A percentile compares a stretch with the other conserved stretches of the same genome.
phyloP scores from a whole-genome alignment of 768 basidiomycete genomes.

The Termitomyces heimii region DNA sequence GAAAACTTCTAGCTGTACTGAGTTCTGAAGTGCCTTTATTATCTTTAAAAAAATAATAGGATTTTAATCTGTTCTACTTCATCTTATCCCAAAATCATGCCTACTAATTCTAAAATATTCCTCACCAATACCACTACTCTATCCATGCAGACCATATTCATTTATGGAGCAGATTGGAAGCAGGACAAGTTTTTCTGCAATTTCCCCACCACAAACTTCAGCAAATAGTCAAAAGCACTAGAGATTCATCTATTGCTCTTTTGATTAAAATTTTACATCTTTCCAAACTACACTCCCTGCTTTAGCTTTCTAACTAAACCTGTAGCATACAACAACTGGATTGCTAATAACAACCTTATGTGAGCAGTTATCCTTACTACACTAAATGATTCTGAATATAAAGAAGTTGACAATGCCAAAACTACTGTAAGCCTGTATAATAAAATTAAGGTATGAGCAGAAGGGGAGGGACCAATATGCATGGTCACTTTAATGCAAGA shows the following conservation, averaged over 20 bases:
- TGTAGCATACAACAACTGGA: neutral
- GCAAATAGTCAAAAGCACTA: neutral
- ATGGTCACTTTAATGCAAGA: neutral
- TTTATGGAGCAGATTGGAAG: neutral
- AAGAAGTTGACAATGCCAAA: neutral
- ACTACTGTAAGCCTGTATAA: neutral
- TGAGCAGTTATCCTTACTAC: neutral
- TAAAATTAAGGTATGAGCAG: neutral
- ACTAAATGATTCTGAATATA: neutral
- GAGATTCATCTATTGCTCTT: neutral
- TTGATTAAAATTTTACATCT: neutral
- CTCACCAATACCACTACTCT: too few species aligned
- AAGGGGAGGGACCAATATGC: neutral
- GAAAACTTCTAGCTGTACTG: too few species aligned
- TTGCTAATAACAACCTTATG: neutral
- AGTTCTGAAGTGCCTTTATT: too few species aligned
- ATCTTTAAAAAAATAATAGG: too few species aligned
- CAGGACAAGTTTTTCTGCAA: neutral
- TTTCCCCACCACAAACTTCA: neutral
- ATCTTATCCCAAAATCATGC: too few species aligned
- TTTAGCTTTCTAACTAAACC: neutral
- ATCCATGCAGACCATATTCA: neutral
- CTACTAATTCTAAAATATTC: too few species aligned
- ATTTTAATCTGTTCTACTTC: too few species aligned
- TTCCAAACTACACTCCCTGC: neutral